These are phyloP conservation scores for Fusarium verticillioides DNA, from an alignment of 2,329 filamentous ascomycete species.

Conservation along the genomic window DNA sequence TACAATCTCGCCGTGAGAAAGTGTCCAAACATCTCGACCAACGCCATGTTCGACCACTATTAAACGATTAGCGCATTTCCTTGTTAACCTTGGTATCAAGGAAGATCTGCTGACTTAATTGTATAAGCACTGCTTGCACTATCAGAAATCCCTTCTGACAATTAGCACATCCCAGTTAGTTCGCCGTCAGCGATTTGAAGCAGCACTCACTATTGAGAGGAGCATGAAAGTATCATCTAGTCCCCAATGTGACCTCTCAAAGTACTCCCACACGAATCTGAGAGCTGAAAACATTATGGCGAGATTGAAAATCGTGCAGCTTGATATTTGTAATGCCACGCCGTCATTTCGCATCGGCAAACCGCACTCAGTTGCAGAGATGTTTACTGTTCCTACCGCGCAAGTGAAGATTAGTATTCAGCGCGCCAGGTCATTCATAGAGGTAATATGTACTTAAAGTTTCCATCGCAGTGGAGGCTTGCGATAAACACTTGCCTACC, in stretches of 20 bases:
- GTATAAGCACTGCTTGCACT: too few relatives aligned
- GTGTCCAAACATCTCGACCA: too few relatives aligned
- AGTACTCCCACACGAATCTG: background rate
- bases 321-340: background rate
- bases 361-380: background rate
- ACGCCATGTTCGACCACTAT: too few relatives aligned
- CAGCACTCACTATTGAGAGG: background rate
- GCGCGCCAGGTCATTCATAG: too few relatives aligned
- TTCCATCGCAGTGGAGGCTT: background rate
- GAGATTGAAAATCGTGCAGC: background rate
- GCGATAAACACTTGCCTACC: background rate
- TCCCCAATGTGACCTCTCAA: background rate
- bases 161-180: background rate
- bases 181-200: background rate
- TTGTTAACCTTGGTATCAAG: too few relatives aligned
- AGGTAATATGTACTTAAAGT: background rate
- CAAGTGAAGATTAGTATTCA: background rate
- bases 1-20: too few relatives aligned
- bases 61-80: too few relatives aligned
- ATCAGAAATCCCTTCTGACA: too few relatives aligned
- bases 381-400: background rate
- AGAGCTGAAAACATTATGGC: fast-evolving
- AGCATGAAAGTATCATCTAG: background rate
- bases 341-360: background rate
- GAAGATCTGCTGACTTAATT: too few relatives aligned